Base-by-base conservation (phyloP, 73 alveolate genomes). In the Breviolum minutum region DNA sequence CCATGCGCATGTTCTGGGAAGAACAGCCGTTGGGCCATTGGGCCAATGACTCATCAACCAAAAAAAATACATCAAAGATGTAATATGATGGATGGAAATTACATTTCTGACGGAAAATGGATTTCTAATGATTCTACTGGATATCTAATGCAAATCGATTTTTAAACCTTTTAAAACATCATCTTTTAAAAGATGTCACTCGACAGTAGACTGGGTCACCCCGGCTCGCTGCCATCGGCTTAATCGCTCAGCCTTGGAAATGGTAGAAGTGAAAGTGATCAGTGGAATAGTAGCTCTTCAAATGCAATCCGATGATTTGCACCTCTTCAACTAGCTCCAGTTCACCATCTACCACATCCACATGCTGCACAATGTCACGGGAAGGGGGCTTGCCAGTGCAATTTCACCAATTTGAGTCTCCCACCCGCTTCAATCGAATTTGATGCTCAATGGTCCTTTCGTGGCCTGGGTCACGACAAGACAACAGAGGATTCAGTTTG, bases 171-270 rank as follows among this genome's bases (percentile, higher is more conserved):
- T 40, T 40, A 40, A 40, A 40, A 40, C 54, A 40, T 40, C 54
- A 3, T 40, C 63, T 79, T 22, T 29, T 32, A 5, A 12, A 77
- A 79, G 30, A 27, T 79, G 30, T 74, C 22, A 13, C 74, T 5
- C 40, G 40, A n/a, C 81, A 0, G 48, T 13, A 30, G 81, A 30
- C 13, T 9, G 82, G 8, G 82, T 16, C 54, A 6, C 5, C 62
- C 80, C 5, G 17, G 30, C 98, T 84, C 98, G 89, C 68, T 92
- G 98, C 98, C 98, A 92, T 63, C 98, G 89, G 90, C 89, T 64
- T 40, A 92, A 62, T 10, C 98, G 89, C 90, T 92, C 90, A 40
- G 98, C 98, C 98, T 84, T 24, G 68, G 77, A 14, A 68, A 68
- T 68, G 77, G 77, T 17, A 68, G 77, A 40, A 40, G 54, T 40